A percentile compares a stretch with the other conserved stretches of the same genome.
Evolutionary conservation across 1,284 basidiomycete genomes (phyloP).

Genomic region (Cutaneotrichosporon sp.): DNA sequence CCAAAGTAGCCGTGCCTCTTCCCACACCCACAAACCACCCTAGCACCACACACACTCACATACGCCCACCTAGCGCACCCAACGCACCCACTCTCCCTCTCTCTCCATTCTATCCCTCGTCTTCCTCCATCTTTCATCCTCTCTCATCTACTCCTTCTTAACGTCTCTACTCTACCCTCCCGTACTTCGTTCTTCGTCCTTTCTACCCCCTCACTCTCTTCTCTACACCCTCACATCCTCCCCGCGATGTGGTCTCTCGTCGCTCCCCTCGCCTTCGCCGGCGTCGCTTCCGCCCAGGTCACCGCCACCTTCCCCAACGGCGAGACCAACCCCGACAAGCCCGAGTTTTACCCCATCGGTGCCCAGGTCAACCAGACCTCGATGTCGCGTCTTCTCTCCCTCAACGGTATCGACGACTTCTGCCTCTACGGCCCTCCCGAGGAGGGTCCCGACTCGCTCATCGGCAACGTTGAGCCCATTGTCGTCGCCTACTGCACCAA

Average conservation of each 20-base stretch:
- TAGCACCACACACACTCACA: too few relatives aligned
- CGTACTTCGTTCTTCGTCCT: background rate
- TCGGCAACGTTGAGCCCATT: slow-evolving; percentile 49
- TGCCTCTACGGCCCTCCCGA: slow-evolving; percentile 50
- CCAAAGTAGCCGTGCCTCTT: background rate
- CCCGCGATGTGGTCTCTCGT: slow-evolving; percentile 17
- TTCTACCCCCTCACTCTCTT: background rate
- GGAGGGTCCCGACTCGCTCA: slow-evolving; percentile 39
- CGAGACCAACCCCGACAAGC: slow-evolving; percentile 49
- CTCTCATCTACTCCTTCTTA: background rate
- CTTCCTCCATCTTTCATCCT: background rate
- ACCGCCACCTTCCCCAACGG: slow-evolving; percentile 50
- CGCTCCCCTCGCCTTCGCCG: slow-evolving; percentile 19
- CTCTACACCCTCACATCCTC: slow-evolving; percentile 1
- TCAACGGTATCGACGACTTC: slow-evolving; percentile 54
- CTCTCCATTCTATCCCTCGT: background rate
- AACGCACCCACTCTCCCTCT: background rate
- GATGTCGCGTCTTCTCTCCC: slow-evolving; percentile 44
- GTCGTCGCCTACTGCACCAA: slow-evolving; percentile 51
- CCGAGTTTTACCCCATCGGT: slow-evolving; percentile 42
- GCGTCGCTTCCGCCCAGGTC: slow-evolving; percentile 27
- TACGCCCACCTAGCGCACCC: background rate
- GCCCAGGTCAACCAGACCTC: slow-evolving; percentile 52
- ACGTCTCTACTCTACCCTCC: background rate
- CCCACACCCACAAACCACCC: too few relatives aligned